Evolutionary conservation across 2,329 filamentous ascomycete species (phyloP).

Genomic region (Diaporthe sp.): DNA sequence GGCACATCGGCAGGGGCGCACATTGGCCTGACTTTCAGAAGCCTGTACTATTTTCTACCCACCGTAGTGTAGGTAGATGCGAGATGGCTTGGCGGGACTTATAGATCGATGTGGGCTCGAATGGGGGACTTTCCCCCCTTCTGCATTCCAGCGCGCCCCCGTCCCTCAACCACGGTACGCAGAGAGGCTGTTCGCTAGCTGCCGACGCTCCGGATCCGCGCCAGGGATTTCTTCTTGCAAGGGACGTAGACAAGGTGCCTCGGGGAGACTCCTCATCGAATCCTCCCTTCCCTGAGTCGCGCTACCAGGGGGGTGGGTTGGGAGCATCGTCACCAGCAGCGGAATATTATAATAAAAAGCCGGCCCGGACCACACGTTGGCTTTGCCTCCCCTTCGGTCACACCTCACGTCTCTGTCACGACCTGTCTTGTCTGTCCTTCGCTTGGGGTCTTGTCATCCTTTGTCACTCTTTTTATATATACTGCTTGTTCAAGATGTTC

Average conservation of each 20-base stretch:
- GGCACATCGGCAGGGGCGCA: constrained; percentile 10
- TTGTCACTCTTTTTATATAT: constrained; percentile 20
- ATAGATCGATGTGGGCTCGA: constrained; percentile 14
- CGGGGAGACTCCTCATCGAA: background rate
- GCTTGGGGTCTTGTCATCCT: constrained; percentile 1
- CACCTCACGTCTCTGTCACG: constrained; percentile 1
- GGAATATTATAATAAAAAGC: constrained; percentile 1
- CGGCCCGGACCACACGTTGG: constrained; percentile 1
- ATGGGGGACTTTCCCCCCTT: background rate
- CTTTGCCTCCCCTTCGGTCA: background rate
- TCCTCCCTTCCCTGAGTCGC: constrained; percentile 19
- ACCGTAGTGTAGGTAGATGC: background rate
- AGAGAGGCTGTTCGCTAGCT: constrained; percentile 11
- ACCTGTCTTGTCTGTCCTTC: background rate
- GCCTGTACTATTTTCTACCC: background rate
- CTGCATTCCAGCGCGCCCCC: background rate
- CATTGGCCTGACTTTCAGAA: background rate
- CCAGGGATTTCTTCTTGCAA: constrained; percentile 27
- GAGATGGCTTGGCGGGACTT: constrained; percentile 17
- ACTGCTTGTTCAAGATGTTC: constrained; percentile 21
- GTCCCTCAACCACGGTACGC: constrained; percentile 3
- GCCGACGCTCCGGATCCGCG: constrained; percentile 22
- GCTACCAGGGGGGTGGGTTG: background rate
- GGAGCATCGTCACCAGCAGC: background rate
- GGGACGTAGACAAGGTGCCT: constrained; percentile 13